Base-by-base conservation (phyloP, 2,329 filamentous ascomycete species). In the Xylaria polymorpha region DNA sequence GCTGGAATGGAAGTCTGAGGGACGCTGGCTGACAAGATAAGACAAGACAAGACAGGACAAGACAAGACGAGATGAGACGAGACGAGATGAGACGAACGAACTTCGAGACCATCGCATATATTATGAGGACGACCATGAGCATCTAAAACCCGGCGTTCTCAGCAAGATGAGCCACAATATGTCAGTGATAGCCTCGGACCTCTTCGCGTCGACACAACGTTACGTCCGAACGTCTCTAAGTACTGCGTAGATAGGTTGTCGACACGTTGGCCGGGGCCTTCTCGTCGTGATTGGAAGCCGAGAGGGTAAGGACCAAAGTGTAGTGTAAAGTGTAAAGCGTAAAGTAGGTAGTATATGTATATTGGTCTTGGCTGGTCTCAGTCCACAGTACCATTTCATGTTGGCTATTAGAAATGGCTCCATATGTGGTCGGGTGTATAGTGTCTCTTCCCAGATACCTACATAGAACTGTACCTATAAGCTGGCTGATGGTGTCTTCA, bases 401-500 rank as follows among this genome's bases (percentile, higher is more conserved):
- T 51, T 51, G 22, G 48, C 25, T 18, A 8, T 51, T 14, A 51
- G 25, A 25, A 48, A 48, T 48, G 20, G n/a, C 9, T 12, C 35
- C 35, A 37, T 37, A 37, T 9, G 25, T 29, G 25, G 25, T 4
- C 25, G 5, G 44, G 9, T 22, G 44, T 20, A n/a, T 4, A 50
- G 5, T 50, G 48, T 51, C 25, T 32, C 25, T 32, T 32, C 15
- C 48, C 8, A 48, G 44, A 22, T 48, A 48, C 43, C n/a, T n/a
- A n/a, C n/a, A n/a, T n/a, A n/a, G n/a, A n/a, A 20, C 18, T 20
- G 9, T 9, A 20, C 25, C 4, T 3, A 4, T 4, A 29, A 6
- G 20, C 25, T 51, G 25, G 48, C 25, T 51, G 48, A 51, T 51
- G 48, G 48, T 51, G 48, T 51, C 48, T 51, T 51, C 51, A 56